Conservation (phyloP, 371 early-diverging fungal genomes). For the Mortierella sp. region DNA sequence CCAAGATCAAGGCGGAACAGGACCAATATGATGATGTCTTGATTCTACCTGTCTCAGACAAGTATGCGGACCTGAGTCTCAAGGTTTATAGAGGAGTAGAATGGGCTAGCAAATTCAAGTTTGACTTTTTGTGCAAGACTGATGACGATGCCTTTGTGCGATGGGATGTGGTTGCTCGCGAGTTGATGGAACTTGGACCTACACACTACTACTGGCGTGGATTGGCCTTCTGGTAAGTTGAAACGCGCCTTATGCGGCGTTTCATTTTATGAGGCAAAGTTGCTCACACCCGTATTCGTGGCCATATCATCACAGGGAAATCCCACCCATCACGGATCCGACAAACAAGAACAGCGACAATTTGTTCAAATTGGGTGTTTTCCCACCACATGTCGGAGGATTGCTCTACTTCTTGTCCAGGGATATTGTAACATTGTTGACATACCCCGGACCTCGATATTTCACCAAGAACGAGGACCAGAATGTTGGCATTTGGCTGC, state of each 20-base stretch:
- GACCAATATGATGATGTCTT: slow-evolving; percentile 61
- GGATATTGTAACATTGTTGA: slow-evolving; percentile 59
- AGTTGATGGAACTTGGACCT: slow-evolving; percentile 56
- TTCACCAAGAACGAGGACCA: slow-evolving; percentile 63
- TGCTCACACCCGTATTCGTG: too few relatives aligned
- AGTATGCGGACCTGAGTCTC: slow-evolving; percentile 59
- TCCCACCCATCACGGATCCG: slow-evolving; percentile 48
- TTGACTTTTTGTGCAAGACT: slow-evolving; percentile 69
- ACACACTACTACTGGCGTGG: slow-evolving; percentile 66
- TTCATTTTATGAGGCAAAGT: too few relatives aligned
- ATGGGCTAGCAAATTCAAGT: slow-evolving; percentile 59
- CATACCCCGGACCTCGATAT: slow-evolving; percentile 58
- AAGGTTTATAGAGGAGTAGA: slow-evolving; percentile 65
- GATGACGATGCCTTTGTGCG: slow-evolving; percentile 72
- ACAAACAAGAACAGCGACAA: slow-evolving; percentile 59
- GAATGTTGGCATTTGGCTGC: slow-evolving; percentile 69
- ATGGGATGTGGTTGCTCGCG: slow-evolving; percentile 62
- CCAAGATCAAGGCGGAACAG: slow-evolving; percentile 60
- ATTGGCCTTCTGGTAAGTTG: slow-evolving; percentile 63
- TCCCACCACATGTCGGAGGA: slow-evolving; percentile 68
- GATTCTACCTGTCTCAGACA: slow-evolving; percentile 67
- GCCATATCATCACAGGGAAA: slow-evolving; percentile 46
- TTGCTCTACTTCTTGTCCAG: slow-evolving; percentile 64
- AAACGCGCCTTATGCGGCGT: too few relatives aligned
- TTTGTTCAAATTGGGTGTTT: slow-evolving; percentile 63